phyloP scores from a whole-genome alignment of 768 basidiomycete species.

The Hygrocybe punicea region DNA sequence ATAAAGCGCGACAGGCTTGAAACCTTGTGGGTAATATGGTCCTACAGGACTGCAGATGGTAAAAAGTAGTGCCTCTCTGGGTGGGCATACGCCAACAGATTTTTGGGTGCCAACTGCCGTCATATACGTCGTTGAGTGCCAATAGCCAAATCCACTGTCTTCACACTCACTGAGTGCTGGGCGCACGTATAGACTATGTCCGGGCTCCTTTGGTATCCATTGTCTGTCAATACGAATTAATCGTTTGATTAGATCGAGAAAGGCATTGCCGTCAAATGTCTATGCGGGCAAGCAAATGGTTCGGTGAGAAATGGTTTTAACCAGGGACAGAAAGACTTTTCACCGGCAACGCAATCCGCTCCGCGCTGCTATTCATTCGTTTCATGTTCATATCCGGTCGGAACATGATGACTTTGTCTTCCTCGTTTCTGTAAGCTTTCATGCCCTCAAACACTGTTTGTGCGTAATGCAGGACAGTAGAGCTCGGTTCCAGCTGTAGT shows the following conservation, averaged over 20 bases:
- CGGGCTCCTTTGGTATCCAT: conserved; percentile 88
- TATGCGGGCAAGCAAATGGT: conserved; percentile 25
- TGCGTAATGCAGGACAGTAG: conserved; percentile 88
- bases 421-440: conserved; percentile 82
- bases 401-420: conserved; percentile 79
- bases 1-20: conserved; percentile 87
- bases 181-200: conserved; percentile 89
- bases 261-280: conserved; percentile 74
- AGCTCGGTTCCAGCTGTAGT: conserved; percentile 68
- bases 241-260: conserved; percentile 79
- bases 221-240: conserved; percentile 79
- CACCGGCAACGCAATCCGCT: conserved; percentile 73
- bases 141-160: not conserved
- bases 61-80: conserved; percentile 78
- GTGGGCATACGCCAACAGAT: conserved; percentile 68
- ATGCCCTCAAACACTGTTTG: conserved; percentile 90
- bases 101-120: conserved; percentile 70
- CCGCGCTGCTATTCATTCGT: conserved; percentile 85
- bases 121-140: conserved; percentile 2
- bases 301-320: not conserved
- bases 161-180: conserved; percentile 58
- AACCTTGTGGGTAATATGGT: conserved; percentile 81
- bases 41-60: conserved; percentile 82
- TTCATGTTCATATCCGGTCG: conserved; percentile 98
- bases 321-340: conserved; percentile 20